These are phyloP conservation scores for Cymodocea nodosa DNA, from an alignment of 116 monocot genomes.

Conservation along the genomic window DNA sequence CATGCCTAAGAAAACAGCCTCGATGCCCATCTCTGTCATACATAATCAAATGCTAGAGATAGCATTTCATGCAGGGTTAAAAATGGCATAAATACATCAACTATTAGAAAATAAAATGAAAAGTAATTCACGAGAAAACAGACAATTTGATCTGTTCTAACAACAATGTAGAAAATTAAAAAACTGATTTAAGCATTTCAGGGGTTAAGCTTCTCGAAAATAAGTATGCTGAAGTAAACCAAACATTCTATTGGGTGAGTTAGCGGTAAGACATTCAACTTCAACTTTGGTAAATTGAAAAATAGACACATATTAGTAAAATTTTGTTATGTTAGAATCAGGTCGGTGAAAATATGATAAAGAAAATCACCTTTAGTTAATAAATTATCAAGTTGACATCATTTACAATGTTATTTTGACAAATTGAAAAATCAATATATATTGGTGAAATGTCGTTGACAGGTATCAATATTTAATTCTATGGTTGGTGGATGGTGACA, in stretches of 20 bases:
- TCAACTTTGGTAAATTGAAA: no score
- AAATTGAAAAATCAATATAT: no score
- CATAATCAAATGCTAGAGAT: conserved; percentile 95
- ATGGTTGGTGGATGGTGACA: no score
- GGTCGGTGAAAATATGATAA: no score
- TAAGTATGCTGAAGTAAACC: conserved; percentile 54
- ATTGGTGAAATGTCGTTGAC: no score
- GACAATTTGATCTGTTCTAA: background rate
- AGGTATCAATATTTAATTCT: no score
- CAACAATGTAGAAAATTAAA: background rate
- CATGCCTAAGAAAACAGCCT: conserved; percentile 95
- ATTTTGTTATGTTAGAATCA: no score
- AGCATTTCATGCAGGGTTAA: conserved; percentile 98
- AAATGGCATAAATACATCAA: conserved; percentile 98
- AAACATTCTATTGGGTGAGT: conserved; percentile 1
- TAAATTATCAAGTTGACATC: no score
- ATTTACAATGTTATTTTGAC: no score
- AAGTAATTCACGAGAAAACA: background rate
- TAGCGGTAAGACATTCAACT: no score
- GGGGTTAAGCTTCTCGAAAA: conserved; percentile 78
- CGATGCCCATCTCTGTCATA: conserved; percentile 88
- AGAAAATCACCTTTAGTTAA: no score
- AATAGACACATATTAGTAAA: no score
- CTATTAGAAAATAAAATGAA: conserved; percentile 22
- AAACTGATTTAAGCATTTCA: conserved; percentile 66